phyloP scores from a whole-genome alignment of 306 rosid genomes.

The Biancaea sappan region DNA sequence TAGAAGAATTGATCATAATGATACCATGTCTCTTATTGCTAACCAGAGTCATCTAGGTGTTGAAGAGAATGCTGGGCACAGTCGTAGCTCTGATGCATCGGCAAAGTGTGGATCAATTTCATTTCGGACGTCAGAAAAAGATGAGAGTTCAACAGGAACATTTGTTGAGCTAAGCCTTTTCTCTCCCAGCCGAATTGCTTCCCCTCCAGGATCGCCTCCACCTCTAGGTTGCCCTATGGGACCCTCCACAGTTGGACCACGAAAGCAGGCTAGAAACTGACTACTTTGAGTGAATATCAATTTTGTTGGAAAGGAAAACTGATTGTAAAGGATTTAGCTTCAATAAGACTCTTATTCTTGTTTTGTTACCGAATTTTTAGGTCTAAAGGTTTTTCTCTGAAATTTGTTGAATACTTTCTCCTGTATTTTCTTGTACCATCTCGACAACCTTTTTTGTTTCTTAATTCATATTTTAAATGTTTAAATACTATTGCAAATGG shows the following conservation, averaged over 20 bases:
- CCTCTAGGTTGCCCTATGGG: slow-evolving; percentile 91
- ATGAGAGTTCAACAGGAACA: slow-evolving; percentile 65
- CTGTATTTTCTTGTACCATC: not conserved
- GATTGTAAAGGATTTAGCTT: slow-evolving; percentile 76
- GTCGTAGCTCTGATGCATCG: slow-evolving; percentile 76
- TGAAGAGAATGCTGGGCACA: slow-evolving; percentile 58
- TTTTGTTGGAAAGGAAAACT: slow-evolving; percentile 64
- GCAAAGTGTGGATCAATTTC: slow-evolving; percentile 89
- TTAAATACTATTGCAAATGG: not conserved
- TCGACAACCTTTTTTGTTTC: not conserved
- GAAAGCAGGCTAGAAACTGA: slow-evolving; percentile 39
- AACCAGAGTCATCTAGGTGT: slow-evolving; percentile 63
- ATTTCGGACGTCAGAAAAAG: slow-evolving; percentile 69
- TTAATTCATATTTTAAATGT: not conserved
- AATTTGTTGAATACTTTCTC: not conserved
- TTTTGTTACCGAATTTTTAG: slow-evolving; percentile 44
- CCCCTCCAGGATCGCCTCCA: slow-evolving; percentile 87
- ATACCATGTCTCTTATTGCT: slow-evolving; percentile 75
- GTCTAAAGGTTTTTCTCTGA: slow-evolving; percentile 36
- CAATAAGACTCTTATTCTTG: slow-evolving; percentile 56
- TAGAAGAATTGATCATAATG: slow-evolving; percentile 72
- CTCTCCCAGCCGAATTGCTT: slow-evolving; percentile 72
- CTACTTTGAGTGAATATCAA: slow-evolving; percentile 49
- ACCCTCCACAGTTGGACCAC: slow-evolving; percentile 51
- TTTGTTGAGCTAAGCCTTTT: slow-evolving; percentile 93